Conservation (phyloP, 192 early-diverging fungal genomes). For the Funneliformis geosporum region DNA sequence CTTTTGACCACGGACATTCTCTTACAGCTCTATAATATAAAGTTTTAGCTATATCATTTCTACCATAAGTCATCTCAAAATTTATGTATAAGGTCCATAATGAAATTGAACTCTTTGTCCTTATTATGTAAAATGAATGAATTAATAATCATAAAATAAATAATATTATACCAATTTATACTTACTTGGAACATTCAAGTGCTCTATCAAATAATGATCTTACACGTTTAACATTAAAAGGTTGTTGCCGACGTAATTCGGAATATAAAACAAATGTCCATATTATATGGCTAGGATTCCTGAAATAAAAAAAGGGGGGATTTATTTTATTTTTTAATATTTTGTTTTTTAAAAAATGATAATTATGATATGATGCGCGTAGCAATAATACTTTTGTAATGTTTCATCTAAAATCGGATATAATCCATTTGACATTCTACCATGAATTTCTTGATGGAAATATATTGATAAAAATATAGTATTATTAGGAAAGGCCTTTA, state of each 20-base stretch:
- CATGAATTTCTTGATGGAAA: slow-evolving; percentile 59
- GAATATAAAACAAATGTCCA: slow-evolving; percentile 59
- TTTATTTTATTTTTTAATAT: neutral
- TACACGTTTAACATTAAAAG: slow-evolving; percentile 57
- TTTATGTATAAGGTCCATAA: slow-evolving; percentile 66
- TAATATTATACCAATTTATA: neutral
- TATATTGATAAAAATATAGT: slow-evolving; percentile 54
- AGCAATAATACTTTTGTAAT: slow-evolving; percentile 7
- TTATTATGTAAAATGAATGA: slow-evolving; percentile 34
- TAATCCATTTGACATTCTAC: neutral
- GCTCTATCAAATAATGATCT: slow-evolving; percentile 61
- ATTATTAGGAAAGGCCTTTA: slow-evolving; percentile 59
- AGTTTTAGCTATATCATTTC: slow-evolving; percentile 46
- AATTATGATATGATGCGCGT: neutral
- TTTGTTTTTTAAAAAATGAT: neutral
- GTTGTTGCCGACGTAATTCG: slow-evolving; percentile 54
- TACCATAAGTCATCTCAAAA: slow-evolving; percentile 54
- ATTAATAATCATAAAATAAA: slow-evolving; percentile 7
- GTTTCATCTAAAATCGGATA: neutral
- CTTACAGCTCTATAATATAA: slow-evolving; percentile 61
- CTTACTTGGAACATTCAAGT: slow-evolving; percentile 48
- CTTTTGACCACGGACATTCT: slow-evolving; percentile 72
- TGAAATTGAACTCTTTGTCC: slow-evolving; percentile 47
- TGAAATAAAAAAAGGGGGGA: slow-evolving; percentile 35
- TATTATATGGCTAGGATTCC: slow-evolving; percentile 53